phyloP scores from a whole-genome alignment of 2,329 filamentous ascomycete species.

The Calonectria hongkongensis region DNA sequence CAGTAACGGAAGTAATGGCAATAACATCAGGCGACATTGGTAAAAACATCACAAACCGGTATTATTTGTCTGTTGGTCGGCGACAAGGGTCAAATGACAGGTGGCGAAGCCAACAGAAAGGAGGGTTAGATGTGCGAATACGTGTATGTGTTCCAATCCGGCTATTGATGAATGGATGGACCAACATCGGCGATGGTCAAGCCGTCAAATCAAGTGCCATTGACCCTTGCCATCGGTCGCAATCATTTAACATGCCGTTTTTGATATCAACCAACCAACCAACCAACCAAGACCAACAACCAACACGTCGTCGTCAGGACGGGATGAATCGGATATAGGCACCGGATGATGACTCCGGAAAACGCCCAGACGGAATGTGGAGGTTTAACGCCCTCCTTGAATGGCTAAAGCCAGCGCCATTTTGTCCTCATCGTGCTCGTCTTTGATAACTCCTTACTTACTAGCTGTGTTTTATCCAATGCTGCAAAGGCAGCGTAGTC shows the following conservation, averaged over 20 bases:
- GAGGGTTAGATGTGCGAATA: conserved; percentile 8
- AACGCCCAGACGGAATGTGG: conserved; percentile 40
- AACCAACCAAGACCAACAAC: conserved; percentile 38
- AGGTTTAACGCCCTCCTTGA: neutral
- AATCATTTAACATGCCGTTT: conserved; percentile 9
- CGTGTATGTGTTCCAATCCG: conserved; percentile 10
- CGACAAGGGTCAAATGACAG: conserved; percentile 19
- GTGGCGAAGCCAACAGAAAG: conserved; percentile 14
- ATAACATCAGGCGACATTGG: neutral
- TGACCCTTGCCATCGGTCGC: neutral
- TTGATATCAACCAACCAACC: conserved; percentile 21
- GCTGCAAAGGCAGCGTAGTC: conserved; percentile 13
- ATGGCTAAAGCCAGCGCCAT: conserved; percentile 25
- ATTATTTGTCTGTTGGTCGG: conserved; percentile 11
- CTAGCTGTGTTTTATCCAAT: conserved; percentile 15
- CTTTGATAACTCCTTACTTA: conserved; percentile 14
- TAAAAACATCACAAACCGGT: neutral
- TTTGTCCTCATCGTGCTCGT: neutral
- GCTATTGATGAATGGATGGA: neutral
- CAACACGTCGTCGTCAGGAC: conserved; percentile 36
- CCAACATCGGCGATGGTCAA: neutral
- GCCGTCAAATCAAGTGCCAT: conserved; percentile 10
- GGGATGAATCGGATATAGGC: conserved; percentile 43
- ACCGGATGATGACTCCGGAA: conserved; percentile 31
- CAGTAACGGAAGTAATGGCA: neutral